A percentile compares a stretch with the other conserved stretches of the same genome.
Evolutionary conservation across 768 basidiomycete species (phyloP).

Genomic region (Termitomyces sp.): DNA sequence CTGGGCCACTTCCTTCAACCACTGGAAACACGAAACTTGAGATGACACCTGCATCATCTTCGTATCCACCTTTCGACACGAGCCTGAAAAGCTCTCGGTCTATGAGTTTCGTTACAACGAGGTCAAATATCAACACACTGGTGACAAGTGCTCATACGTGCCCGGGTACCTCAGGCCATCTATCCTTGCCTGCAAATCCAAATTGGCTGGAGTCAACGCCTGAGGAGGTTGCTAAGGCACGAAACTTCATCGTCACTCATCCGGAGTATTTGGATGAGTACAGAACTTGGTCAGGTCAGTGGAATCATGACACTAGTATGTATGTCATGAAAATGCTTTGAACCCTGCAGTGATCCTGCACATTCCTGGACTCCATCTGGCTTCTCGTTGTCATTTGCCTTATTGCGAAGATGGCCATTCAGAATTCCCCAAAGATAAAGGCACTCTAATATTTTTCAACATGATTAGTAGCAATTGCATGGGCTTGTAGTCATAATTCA

Average conservation of each 20-base stretch:
- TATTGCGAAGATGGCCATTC: not conserved
- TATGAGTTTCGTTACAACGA: slow-evolving; percentile 15
- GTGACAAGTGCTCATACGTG: not conserved
- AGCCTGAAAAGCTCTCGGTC: slow-evolving; percentile 19
- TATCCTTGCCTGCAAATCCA: slow-evolving; percentile 8
- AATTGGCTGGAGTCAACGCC: slow-evolving; percentile 10
- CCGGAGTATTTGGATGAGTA: slow-evolving; percentile 13
- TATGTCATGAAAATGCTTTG: slow-evolving; percentile 12
- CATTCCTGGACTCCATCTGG: too few relatives aligned
- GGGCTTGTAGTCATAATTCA: too few relatives aligned
- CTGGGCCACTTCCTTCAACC: not conserved
- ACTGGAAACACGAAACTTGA: slow-evolving; percentile 13
- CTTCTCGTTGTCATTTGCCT: not conserved
- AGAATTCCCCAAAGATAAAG: not conserved
- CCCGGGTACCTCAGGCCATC: not conserved
- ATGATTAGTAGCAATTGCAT: not conserved
- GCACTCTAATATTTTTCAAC: too few relatives aligned
- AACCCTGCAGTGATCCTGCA: slow-evolving; percentile 8
- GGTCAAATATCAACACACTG: slow-evolving; percentile 1
- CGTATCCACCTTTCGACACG: slow-evolving; percentile 11
- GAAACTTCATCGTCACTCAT: slow-evolving; percentile 1
- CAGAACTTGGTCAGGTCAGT: slow-evolving; percentile 11
- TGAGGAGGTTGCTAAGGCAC: slow-evolving; percentile 5
- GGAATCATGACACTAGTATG: slow-evolving; percentile 17
- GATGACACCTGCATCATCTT: slow-evolving; percentile 2